Evolutionary conservation across 495 filamentous ascomycete genomes (phyloP).

Genomic region (Friedmanniomyces endolithicus): DNA sequence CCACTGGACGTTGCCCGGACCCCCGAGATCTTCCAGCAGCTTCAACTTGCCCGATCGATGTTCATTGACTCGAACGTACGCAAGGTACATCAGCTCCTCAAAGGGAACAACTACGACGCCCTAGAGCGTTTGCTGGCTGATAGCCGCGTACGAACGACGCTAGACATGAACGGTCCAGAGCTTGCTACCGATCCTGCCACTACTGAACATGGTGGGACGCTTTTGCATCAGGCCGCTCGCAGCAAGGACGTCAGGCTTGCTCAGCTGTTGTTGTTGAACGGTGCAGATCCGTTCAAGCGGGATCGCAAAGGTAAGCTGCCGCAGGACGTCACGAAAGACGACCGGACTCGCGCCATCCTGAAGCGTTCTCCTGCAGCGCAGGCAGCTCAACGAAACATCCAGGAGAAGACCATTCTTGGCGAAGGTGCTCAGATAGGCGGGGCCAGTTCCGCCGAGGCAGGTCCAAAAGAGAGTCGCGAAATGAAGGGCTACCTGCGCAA

Average conservation of each 20-base stretch:
- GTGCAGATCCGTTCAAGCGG: conserved; percentile 91
- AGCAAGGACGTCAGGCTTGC: conserved; percentile 74
- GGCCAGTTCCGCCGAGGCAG: conserved; percentile 44
- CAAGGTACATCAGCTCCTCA: conserved; percentile 66
- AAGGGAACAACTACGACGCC: conserved; percentile 56
- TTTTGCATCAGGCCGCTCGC: conserved; percentile 87
- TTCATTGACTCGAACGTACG: conserved; percentile 78
- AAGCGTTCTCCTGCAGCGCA: conserved; percentile 91
- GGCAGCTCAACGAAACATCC: conserved; percentile 86
- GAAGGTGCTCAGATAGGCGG: conserved; percentile 38
- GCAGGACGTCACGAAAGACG: conserved; percentile 95
- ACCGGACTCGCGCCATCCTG: conserved; percentile 68
- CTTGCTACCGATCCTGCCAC: conserved; percentile 70
- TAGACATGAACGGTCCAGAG: conserved; percentile 85
- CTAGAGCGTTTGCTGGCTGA: conserved; percentile 73
- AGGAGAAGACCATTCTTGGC: conserved; percentile 89
- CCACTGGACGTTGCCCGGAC: conserved; percentile 80
- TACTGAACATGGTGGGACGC: conserved; percentile 64
- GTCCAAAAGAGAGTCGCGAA: conserved; percentile 69
- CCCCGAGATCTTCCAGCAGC: conserved; percentile 87
- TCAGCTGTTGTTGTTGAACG: conserved; percentile 79
- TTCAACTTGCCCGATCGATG: conserved; percentile 80
- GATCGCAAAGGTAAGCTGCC: conserved; percentile 92
- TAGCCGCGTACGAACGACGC: conserved; percentile 63
- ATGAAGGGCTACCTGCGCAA: conserved; percentile 99